Conservation (phyloP, 768 basidiomycete genomes). For the Leucocoprinus leucothites region DNA sequence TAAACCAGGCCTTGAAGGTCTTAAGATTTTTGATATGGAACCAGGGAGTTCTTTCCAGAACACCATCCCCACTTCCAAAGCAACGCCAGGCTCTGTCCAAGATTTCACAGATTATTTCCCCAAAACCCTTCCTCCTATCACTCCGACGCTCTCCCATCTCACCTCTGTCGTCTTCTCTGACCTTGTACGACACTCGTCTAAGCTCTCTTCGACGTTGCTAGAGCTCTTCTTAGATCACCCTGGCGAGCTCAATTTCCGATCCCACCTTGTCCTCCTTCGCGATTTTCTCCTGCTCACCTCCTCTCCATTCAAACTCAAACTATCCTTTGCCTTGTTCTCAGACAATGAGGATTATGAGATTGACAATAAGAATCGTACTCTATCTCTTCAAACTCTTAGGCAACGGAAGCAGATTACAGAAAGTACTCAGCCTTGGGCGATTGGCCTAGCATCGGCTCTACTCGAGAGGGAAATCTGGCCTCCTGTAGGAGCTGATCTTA, state of each 20-base stretch:
- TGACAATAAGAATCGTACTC: conserved; percentile 29
- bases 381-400: conserved; percentile 32
- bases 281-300: conserved; percentile 75
- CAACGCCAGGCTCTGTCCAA: conserved; percentile 31
- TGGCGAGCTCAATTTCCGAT: conserved; percentile 63
- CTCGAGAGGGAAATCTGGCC: conserved; percentile 80
- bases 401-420: conserved; percentile 26
- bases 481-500: conserved; percentile 80
- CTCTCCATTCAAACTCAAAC: conserved; percentile 67
- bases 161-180: conserved; percentile 60
- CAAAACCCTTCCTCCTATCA: conserved; percentile 50
- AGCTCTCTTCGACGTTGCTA: conserved; percentile 66
- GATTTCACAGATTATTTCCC: conserved; percentile 62
- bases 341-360: conserved; percentile 55
- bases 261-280: conserved; percentile 66
- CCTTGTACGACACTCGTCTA: conserved; percentile 57
- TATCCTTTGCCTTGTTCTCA: conserved; percentile 73
- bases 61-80: conserved; percentile 22
- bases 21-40: conserved; percentile 63
- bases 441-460: conserved; percentile 74
- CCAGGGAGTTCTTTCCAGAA: conserved; percentile 43
- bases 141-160: conserved; percentile 62
- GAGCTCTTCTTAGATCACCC: conserved; percentile 60
- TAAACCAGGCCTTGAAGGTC: conserved; percentile 38
- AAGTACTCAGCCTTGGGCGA: conserved; percentile 45